phyloP scores from a whole-genome alignment of 2,329 filamentous ascomycete species.

The Hymenoscyphus repandus region DNA sequence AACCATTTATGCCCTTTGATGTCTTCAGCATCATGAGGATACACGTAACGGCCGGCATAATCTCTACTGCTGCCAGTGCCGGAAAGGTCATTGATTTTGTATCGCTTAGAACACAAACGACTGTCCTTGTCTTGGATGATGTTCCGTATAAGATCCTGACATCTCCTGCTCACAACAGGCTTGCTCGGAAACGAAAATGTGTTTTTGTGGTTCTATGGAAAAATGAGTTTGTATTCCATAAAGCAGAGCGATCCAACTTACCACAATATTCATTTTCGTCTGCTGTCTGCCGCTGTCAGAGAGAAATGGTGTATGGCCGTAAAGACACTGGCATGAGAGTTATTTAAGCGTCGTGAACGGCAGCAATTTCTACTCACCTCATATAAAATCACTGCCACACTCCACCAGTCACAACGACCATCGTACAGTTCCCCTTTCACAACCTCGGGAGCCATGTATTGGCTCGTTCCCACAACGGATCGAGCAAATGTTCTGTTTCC shows the following conservation, averaged over 20 bases:
- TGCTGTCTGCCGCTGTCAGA: conserved; percentile 66
- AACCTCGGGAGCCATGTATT: conserved; percentile 98
- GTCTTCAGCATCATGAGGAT: conserved; percentile 77
- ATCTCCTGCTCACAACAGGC: conserved; percentile 61
- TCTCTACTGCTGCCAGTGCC: conserved; percentile 26
- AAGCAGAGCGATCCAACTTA: conserved; percentile 36
- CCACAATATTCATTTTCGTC: conserved; percentile 82
- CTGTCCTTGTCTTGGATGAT: conserved; percentile 70
- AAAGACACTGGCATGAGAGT: conserved; percentile 58
- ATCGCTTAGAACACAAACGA: conserved; percentile 72
- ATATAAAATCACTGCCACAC: conserved; percentile 87
- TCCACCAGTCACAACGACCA: conserved; percentile 95
- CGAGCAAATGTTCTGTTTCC: conserved; percentile 69
- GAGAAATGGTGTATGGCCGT: conserved; percentile 85
- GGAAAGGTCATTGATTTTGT: conserved; percentile 59
- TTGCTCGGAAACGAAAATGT: conserved; percentile 67
- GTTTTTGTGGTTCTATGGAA: conserved; percentile 58
- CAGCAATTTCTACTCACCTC: conserved; percentile 47
- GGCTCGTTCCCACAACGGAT: conserved; percentile 89
- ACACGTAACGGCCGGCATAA: conserved; percentile 60
- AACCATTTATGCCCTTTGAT: conserved; percentile 91
- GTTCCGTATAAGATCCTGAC: conserved; percentile 69
- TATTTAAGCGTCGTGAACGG: background rate
- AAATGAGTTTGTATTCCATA: conserved; percentile 13
- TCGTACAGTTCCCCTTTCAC: conserved; percentile 79